Percentiles rank a stretch among this genome's conserved stretches.
These are phyloP conservation scores for Fermentozyma sake DNA, from an alignment of 1,139 yeast genomes.

Conservation along the genomic window DNA sequence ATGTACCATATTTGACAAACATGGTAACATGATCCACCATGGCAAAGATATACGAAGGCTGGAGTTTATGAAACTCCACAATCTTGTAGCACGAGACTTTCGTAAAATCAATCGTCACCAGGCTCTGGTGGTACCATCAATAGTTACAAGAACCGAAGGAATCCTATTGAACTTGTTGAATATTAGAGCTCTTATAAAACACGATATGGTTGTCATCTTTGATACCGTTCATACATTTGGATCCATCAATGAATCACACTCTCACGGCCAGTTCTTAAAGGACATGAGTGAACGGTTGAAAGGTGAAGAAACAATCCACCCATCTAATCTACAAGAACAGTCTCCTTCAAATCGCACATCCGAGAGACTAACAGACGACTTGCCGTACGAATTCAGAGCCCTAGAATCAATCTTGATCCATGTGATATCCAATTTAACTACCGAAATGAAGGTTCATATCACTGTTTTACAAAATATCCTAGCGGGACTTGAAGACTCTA, in stretches of 20 bases:
- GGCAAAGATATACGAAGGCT: conserved; percentile 35
- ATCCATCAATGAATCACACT: conserved; percentile 29
- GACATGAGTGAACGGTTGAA: conserved; percentile 28
- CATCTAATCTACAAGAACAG: too few relatives aligned
- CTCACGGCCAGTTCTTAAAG: conserved; percentile 32
- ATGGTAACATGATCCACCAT: conserved; percentile 36
- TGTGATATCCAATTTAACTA: conserved; percentile 33
- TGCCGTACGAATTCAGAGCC: conserved; percentile 44
- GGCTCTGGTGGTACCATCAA: conserved; percentile 42
- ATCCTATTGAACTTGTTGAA: conserved; percentile 39
- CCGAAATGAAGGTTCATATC: conserved; percentile 42
- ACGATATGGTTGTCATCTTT: conserved; percentile 37
- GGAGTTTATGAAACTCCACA: conserved; percentile 34
- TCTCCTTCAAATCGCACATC: too few relatives aligned
- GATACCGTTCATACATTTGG: conserved; percentile 22
- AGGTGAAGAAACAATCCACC: conserved; percentile 11
- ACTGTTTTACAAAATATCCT: conserved; percentile 36
- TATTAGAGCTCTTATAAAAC: conserved; percentile 38
- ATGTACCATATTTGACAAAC: conserved; percentile 53
- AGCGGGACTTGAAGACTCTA: conserved; percentile 35
- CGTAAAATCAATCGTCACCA: conserved; percentile 34
- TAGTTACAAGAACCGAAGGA: conserved; percentile 32
- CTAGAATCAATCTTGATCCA: conserved; percentile 39
- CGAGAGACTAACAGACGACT: too few relatives aligned
- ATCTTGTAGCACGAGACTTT: conserved; percentile 38